Percentiles rank a stretch among this genome's conserved stretches.
Evolutionary conservation across 768 basidiomycete species (phyloP).

Genomic region (Rhizopogon sp.): DNA sequence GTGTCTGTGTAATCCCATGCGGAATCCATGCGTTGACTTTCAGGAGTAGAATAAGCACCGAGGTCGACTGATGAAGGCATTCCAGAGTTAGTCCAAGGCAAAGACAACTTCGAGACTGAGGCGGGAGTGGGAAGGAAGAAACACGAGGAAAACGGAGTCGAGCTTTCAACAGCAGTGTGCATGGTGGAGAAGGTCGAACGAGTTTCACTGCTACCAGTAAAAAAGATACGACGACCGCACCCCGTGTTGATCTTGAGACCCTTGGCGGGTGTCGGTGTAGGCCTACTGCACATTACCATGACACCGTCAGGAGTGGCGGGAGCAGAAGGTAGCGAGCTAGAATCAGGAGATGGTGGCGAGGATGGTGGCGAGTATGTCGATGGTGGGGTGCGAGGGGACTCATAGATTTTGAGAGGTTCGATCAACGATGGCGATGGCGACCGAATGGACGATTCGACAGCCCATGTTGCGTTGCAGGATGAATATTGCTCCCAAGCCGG

Average conservation of each 20-base stretch:
- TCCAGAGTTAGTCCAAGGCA: conserved; percentile 25
- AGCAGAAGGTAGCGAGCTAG: conserved; percentile 38
- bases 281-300: conserved; percentile 35
- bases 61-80: conserved; percentile 36
- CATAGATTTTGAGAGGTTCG: conserved; percentile 36
- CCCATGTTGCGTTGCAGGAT: conserved; percentile 52
- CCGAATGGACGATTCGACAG: conserved; percentile 45
- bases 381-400: conserved; percentile 45
- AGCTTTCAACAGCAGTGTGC: conserved; percentile 69
- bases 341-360: conserved; percentile 40
- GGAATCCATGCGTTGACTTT: conserved; percentile 49
- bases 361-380: conserved; percentile 46
- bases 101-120: conserved; percentile 32
- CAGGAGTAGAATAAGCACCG: conserved; percentile 34
- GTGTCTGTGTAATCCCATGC: conserved; percentile 44
- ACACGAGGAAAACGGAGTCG: conserved; percentile 53
- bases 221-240: conserved; percentile 30
- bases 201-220: conserved; percentile 39
- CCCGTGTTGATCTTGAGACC: conserved; percentile 59
- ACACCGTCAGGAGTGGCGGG: conserved; percentile 56
- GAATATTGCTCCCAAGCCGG: conserved; percentile 31
- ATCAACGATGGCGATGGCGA: conserved; percentile 35
- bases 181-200: conserved; percentile 52
- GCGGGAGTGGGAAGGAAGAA: conserved; percentile 47
- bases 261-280: conserved; percentile 30